Percentiles rank a stretch among this genome's conserved stretches.
These are phyloP conservation scores for Aspergillus caelatus DNA, from an alignment of 2,329 filamentous ascomycete species.

Conservation along the genomic window DNA sequence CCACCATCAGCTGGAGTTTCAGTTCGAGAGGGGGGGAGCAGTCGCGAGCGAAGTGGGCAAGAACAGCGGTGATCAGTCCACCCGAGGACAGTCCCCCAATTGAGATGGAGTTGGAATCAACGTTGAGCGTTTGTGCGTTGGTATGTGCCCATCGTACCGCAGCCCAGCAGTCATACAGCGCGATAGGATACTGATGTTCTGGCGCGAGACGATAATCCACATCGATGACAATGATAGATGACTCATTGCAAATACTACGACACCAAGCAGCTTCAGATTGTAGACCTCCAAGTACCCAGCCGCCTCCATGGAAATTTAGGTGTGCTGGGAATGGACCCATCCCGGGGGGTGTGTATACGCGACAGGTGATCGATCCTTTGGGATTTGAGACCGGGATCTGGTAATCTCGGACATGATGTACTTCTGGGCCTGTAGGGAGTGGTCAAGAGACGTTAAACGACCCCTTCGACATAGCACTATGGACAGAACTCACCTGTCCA, in stretches of 20 bases:
- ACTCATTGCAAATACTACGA: conserved; percentile 3
- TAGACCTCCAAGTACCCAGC: conserved; percentile 8
- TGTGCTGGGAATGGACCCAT: conserved; percentile 3
- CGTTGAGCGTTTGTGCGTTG: conserved; percentile 11
- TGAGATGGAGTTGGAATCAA: conserved; percentile 13
- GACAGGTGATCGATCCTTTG: conserved; percentile 15
- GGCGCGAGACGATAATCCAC: conserved; percentile 8
- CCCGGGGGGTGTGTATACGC: conserved; percentile 2
- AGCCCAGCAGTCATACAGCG: conserved; percentile 3
- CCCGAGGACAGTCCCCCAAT: conserved; percentile 20
- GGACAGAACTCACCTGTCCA: conserved; percentile 18
- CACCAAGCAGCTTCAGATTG: neutral
- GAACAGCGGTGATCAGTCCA: conserved; percentile 31
- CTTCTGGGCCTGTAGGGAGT: conserved; percentile 17
- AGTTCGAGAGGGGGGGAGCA: conserved; percentile 26
- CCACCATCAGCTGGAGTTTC: conserved; percentile 36
- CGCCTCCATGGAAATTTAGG: conserved; percentile 2
- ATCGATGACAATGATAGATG: conserved; percentile 2
- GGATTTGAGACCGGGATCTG: conserved; percentile 30
- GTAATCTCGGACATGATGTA: conserved; percentile 19
- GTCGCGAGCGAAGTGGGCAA: conserved; percentile 38
- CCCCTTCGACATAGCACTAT: neutral
- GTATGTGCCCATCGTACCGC: conserved; percentile 3
- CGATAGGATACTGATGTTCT: neutral
- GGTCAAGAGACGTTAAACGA: neutral